Base-by-base conservation (phyloP, 768 basidiomycete species). In the Pisolithus sp. region DNA sequence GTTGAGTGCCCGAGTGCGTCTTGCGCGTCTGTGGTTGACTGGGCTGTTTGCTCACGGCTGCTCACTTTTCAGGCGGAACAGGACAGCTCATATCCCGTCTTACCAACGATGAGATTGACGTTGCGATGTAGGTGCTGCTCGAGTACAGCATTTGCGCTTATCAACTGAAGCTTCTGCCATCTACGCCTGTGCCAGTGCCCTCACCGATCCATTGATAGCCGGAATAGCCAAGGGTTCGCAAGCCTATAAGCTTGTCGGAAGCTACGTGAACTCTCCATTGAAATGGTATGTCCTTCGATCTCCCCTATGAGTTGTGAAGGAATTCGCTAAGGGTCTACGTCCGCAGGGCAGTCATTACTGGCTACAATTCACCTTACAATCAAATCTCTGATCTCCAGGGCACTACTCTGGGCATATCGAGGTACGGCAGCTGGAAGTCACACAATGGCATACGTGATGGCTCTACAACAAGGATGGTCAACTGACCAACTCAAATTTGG, bases 371-470 rank as follows among this genome's bases (percentile, higher is more conserved):
- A 3, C 66, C 76, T 50, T 93, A 82, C 66, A 72, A 89, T 39
- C 71, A 72, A 12, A 85, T 97, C 42, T 62, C 76, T 8, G 86
- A 94, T 61, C 74, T 98, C 12, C 75, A 85, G 57, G 89, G 82
- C 5, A 88, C 89, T 0, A 86, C 82, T 4, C 77, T 96, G 30
- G 95, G 95, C 4, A 95, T 97, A 49, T 95, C 92, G 23, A 74
- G 95, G 37, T 71, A 80, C 44, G 95, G 93, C 59, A 95, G 89
- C n/a, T 59, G 93, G 93, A 21, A 89, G 86, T 57, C 88, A 94
- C 65, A 92, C 90, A 1, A 97, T 98, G 93, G 94, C 93, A 3
- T 89, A 86, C 57, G 92, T 96, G 23, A 89, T 96, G 88, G 90
- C 90, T 4, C 70, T 89, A 30, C 86, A 94, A 56, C 81, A 95